Conservation (phyloP, 1,284 basidiomycete species). For the Takashimella koratensis region DNA sequence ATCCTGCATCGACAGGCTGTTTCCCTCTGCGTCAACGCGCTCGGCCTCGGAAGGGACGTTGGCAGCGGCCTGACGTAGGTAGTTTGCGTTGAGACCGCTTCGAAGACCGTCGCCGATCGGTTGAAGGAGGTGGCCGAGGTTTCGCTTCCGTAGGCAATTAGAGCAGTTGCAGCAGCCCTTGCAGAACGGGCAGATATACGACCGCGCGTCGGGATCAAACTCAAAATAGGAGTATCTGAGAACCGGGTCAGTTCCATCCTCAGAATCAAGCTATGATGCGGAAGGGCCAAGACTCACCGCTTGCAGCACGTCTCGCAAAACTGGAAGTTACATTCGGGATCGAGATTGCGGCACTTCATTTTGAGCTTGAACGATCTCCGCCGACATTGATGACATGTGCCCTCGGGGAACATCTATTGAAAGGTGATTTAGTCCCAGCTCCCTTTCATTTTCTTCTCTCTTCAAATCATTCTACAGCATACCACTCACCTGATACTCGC, state of each 20-base stretch:
- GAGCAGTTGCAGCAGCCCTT: slow-evolving; percentile 41
- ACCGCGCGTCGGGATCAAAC: slow-evolving; percentile 39
- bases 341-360: slow-evolving; percentile 42
- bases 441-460: too few species aligned
- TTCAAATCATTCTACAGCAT: too few species aligned
- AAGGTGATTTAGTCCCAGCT: too few species aligned
- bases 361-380: slow-evolving; percentile 36
- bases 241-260: too few species aligned
- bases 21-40: not conserved
- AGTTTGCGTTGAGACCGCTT: not conserved
- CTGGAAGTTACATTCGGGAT: slow-evolving; percentile 27
- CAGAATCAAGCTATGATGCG: not conserved
- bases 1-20: slow-evolving; percentile 25
- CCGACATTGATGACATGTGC: slow-evolving; percentile 45
- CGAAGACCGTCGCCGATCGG: not conserved
- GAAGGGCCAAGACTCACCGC: slow-evolving; percentile 22
- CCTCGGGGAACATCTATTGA: slow-evolving; percentile 22
- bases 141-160: slow-evolving; percentile 32
- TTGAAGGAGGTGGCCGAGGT: slow-evolving; percentile 28
- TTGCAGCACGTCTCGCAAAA: slow-evolving; percentile 43
- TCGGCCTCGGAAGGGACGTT: slow-evolving; percentile 2
- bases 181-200: slow-evolving; percentile 45
- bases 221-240: slow-evolving; percentile 42
- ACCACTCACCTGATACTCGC: not conserved
- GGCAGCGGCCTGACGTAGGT: too few species aligned